Evolutionary conservation across 2,329 filamentous ascomycete species (phyloP).

Genomic region (Alternaria sp.): DNA sequence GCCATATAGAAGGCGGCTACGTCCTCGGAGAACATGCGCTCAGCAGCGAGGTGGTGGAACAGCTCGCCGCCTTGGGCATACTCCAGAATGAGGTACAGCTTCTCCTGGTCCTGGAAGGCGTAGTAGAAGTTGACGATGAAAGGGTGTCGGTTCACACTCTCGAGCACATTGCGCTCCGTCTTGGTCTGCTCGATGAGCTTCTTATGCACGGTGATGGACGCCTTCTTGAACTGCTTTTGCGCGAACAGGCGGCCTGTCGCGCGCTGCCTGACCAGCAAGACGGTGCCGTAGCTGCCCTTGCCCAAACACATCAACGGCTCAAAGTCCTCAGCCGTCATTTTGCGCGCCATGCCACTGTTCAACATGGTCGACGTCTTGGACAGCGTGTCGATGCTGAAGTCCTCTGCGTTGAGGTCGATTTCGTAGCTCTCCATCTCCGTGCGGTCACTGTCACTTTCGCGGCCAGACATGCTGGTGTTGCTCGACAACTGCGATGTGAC

Average conservation of each 20-base stretch:
- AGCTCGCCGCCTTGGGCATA: conserved; percentile 97
- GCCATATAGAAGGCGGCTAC: conserved; percentile 97
- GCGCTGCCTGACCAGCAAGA: conserved; percentile 89
- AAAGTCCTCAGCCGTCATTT: conserved; percentile 93
- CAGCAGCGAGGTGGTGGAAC: conserved; percentile 90
- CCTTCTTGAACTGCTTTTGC: conserved; percentile 99
- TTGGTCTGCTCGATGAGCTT: conserved; percentile 96
- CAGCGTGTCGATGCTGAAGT: conserved; percentile 72
- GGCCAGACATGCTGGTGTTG: conserved; percentile 62
- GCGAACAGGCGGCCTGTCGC: conserved; percentile 88
- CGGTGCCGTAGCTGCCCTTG: conserved; percentile 95
- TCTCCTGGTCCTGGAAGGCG: conserved; percentile 97
- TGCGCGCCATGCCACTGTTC: conserved; percentile 65
- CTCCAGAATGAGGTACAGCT: conserved; percentile 95
- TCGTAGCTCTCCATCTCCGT: conserved; percentile 85
- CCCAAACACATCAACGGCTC: conserved; percentile 89
- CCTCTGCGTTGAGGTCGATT: conserved; percentile 79
- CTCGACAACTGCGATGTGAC: conserved; percentile 57
- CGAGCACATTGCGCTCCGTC: conserved; percentile 92
- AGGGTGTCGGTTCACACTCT: conserved; percentile 94
- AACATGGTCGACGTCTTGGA: conserved; percentile 44
- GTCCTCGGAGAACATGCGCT: conserved; percentile 93
- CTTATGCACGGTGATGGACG: conserved; percentile 92
- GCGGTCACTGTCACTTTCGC: conserved; percentile 68
- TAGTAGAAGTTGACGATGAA: conserved; percentile 99